Percentiles rank a stretch among this genome's conserved stretches.
These are phyloP conservation scores for Dictyophora rubrovolvata DNA, from an alignment of 768 basidiomycete genomes.

Conservation along the genomic window DNA sequence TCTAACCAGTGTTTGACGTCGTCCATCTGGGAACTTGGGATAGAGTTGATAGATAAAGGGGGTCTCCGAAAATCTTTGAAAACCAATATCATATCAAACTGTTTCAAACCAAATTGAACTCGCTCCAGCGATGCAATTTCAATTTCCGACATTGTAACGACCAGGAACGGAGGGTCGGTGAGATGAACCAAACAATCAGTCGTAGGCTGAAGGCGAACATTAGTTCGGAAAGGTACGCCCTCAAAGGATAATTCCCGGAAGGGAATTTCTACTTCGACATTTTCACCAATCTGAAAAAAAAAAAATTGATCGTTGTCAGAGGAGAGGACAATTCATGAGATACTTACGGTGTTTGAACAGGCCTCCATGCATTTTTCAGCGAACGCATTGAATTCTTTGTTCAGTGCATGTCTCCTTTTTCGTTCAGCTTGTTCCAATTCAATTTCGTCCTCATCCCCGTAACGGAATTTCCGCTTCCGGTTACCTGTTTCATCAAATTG, in stretches of 20 bases:
- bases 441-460: slow-evolving; percentile 98
- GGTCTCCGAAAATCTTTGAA: slow-evolving; percentile 92
- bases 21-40: slow-evolving; percentile 82
- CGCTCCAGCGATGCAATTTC: slow-evolving; percentile 96
- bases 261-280: slow-evolving; percentile 89
- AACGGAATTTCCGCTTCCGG: slow-evolving; percentile 90
- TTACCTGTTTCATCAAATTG: slow-evolving; percentile 99
- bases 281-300: slow-evolving; percentile 59
- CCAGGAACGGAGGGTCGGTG: slow-evolving; percentile 91
- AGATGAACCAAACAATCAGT: slow-evolving; percentile 95
- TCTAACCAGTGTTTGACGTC: slow-evolving; percentile 99
- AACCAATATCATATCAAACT: slow-evolving; percentile 95
- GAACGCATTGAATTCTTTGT: slow-evolving; percentile 91
- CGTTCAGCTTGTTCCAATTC: slow-evolving; percentile 98
- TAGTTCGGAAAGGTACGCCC: slow-evolving; percentile 93
- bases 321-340: not conserved
- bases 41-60: slow-evolving; percentile 94
- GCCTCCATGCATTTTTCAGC: slow-evolving; percentile 89
- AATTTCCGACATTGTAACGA: slow-evolving; percentile 88
- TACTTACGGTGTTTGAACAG: slow-evolving; percentile 58
- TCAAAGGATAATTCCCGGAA: slow-evolving; percentile 96
- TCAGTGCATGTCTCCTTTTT: slow-evolving; percentile 76
- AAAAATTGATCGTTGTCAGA: not conserved
- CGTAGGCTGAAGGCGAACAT: slow-evolving; percentile 89
- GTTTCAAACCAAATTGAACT: slow-evolving; percentile 91